Evolutionary conservation across 352 stramenopile species (phyloP).

Genomic region (Pythium apleroticum): DNA sequence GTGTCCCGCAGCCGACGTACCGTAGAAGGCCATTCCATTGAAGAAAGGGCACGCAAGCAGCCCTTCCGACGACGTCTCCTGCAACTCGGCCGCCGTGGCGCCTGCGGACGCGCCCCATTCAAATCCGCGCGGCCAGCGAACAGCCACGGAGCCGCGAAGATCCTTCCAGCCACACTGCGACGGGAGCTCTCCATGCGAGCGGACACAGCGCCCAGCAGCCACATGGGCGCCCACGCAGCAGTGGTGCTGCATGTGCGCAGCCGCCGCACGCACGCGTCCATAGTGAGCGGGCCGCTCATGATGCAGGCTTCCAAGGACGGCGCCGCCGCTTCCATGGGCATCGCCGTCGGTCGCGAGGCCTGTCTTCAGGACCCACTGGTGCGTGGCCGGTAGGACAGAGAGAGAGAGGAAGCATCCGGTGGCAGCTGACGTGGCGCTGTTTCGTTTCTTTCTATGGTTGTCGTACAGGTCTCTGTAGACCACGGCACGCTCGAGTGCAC

Average conservation of each 20-base stretch:
- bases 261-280: slow-evolving; percentile 13
- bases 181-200: slow-evolving; percentile 11
- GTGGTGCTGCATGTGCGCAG: slow-evolving; percentile 25
- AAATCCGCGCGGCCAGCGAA: neutral
- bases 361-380: slow-evolving; percentile 29
- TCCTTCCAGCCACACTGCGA: neutral
- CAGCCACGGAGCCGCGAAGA: neutral
- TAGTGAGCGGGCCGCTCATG: slow-evolving; percentile 7
- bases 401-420: neutral
- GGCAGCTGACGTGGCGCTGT: neutral
- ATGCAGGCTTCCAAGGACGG: neutral
- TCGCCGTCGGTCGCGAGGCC: slow-evolving; percentile 31
- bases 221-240: neutral
- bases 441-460: neutral
- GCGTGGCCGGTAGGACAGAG: neutral
- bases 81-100: neutral
- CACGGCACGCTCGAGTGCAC: slow-evolving; percentile 31
- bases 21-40: neutral
- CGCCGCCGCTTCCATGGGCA: slow-evolving; percentile 17
- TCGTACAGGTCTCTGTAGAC: slow-evolving; percentile 12
- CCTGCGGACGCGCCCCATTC: neutral
- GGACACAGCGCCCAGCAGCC: neutral
- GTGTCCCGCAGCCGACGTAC: neutral
- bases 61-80: neutral
- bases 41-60: slow-evolving; percentile 16